Percentiles rank a stretch among this genome's conserved stretches.
Evolutionary conservation across 306 rosid genomes (phyloP).

Genomic region (Fragaria nilgerrensis): DNA sequence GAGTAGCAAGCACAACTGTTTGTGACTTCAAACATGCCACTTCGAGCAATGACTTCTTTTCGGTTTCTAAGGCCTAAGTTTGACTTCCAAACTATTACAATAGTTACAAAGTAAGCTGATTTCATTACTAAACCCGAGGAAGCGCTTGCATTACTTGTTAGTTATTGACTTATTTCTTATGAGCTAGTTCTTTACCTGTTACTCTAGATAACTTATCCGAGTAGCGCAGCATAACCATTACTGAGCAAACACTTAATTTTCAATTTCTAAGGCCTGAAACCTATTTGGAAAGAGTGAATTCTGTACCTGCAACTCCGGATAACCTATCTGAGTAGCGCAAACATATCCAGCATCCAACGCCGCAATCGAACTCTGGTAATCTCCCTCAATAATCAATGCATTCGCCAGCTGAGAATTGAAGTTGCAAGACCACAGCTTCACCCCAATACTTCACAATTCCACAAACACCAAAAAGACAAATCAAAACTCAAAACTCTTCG

Average conservation of each 20-base stretch:
- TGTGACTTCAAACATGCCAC: too few species aligned
- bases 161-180: not conserved
- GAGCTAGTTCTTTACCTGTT: slow-evolving; percentile 11
- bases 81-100: not conserved
- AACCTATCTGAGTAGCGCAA: slow-evolving; percentile 63
- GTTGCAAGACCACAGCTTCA: slow-evolving; percentile 92
- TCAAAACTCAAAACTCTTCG: not conserved
- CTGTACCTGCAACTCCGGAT: slow-evolving; percentile 80
- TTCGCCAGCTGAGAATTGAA: slow-evolving; percentile 96
- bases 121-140: not conserved
- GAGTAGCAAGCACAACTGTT: not conserved
- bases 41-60: too few species aligned
- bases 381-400: slow-evolving; percentile 88
- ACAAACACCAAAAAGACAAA: not conserved
- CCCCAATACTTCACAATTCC: slow-evolving; percentile 37
- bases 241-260: not conserved
- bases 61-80: not conserved
- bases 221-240: slow-evolving; percentile 54
- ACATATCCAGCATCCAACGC: slow-evolving; percentile 73
- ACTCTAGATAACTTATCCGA: slow-evolving; percentile 59
- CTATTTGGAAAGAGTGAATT: not conserved
- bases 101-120: not conserved
- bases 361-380: slow-evolving; percentile 66
- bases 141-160: not conserved
- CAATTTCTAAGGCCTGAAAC: not conserved